A percentile compares a stretch with the other conserved stretches of the same genome.
phyloP scores from a whole-genome alignment of 1,284 basidiomycete species.

The Melampsora abietis-canadensis region DNA sequence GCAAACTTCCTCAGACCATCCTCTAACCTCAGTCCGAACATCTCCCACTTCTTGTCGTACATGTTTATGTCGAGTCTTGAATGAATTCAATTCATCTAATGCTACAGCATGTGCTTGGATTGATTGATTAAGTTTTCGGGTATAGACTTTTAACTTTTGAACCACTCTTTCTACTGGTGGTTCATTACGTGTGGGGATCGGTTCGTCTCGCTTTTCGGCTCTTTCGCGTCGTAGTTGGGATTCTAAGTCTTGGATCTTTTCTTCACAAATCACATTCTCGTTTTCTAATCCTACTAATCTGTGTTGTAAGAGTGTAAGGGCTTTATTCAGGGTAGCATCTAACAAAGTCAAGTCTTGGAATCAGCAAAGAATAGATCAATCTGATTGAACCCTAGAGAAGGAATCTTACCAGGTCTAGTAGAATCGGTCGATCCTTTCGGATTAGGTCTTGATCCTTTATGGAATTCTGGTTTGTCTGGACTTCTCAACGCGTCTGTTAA shows the following conservation, averaged over 20 bases:
- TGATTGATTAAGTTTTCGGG: slow-evolving; percentile 12
- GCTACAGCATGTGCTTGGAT: slow-evolving; percentile 36
- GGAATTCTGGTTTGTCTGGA: slow-evolving; percentile 27
- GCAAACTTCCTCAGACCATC: slow-evolving; percentile 30
- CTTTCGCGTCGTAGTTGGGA: slow-evolving; percentile 8
- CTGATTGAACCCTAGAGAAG: too few relatives aligned
- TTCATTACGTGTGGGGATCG: background rate
- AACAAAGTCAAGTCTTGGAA: background rate
- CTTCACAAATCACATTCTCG: slow-evolving; percentile 29
- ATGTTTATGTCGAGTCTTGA: slow-evolving; percentile 16
- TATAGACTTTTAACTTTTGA: slow-evolving; percentile 21
- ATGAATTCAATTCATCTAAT: slow-evolving; percentile 32
- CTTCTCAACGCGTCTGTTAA: slow-evolving; percentile 37
- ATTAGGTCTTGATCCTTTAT: background rate
- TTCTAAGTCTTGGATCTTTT: slow-evolving; percentile 26
- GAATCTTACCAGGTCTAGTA: slow-evolving; percentile 22
- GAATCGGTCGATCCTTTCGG: slow-evolving; percentile 2
- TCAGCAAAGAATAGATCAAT: background rate
- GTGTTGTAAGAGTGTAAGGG: slow-evolving; percentile 12
- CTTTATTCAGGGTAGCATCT: slow-evolving; percentile 37
- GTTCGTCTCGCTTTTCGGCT: background rate
- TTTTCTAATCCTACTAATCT: slow-evolving; percentile 22
- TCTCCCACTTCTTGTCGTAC: slow-evolving; percentile 20
- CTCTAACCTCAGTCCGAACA: slow-evolving; percentile 18
- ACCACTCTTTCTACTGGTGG: slow-evolving; percentile 28